A percentile compares a stretch with the other conserved stretches of the same genome.
Evolutionary conservation across 2,329 filamentous ascomycete genomes (phyloP).

Genomic region (Cladophialophora yegresii): DNA sequence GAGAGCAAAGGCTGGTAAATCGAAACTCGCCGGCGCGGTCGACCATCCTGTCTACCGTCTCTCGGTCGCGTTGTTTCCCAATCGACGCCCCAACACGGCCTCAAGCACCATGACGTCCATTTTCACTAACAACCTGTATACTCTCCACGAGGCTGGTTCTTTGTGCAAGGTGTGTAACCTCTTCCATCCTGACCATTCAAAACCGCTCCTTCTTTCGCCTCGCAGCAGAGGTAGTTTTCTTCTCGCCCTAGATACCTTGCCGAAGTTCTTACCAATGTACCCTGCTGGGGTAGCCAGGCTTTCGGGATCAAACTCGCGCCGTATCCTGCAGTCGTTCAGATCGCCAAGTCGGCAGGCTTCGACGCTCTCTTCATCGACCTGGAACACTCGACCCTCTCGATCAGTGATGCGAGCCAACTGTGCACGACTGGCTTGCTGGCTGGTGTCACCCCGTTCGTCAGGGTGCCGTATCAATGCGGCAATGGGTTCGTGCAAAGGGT

Average conservation of each 20-base stretch:
- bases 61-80: not conserved
- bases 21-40: no score
- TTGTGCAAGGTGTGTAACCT: slow-evolving; percentile 16
- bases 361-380: slow-evolving; percentile 47
- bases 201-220: not conserved
- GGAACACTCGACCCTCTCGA: slow-evolving; percentile 43
- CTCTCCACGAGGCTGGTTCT: slow-evolving; percentile 3
- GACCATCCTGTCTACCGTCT: not conserved
- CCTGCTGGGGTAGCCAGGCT: slow-evolving; percentile 10
- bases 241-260: not conserved
- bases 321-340: slow-evolving; percentile 39
- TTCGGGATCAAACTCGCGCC: slow-evolving; percentile 40
- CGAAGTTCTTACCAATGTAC: not conserved
- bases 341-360: slow-evolving; percentile 43
- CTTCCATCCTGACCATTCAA: not conserved
- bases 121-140: slow-evolving; percentile 16
- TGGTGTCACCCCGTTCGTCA: slow-evolving; percentile 33
- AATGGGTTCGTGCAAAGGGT: slow-evolving; percentile 36
- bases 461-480: slow-evolving; percentile 40
- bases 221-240: not conserved
- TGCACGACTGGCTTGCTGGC: slow-evolving; percentile 38
- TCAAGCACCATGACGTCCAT: slow-evolving; percentile 13
- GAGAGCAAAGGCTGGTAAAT: not conserved
- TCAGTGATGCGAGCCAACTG: slow-evolving; percentile 40
- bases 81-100: not conserved